phyloP scores from a whole-genome alignment of 805 yeast species.

The Wickerhamiella sorbophila region DNA sequence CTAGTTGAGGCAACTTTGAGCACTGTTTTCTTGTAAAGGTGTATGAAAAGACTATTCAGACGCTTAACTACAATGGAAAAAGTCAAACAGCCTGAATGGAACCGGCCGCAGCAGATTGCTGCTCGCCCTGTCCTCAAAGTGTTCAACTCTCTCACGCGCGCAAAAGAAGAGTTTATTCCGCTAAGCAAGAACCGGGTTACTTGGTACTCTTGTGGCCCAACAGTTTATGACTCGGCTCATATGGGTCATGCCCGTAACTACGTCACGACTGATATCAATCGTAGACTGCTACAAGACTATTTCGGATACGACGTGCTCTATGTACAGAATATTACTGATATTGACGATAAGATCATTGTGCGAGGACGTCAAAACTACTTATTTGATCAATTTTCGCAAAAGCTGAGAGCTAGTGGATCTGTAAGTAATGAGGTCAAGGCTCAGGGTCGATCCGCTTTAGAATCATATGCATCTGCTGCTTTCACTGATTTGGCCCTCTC shows the following conservation, averaged over 20 bases:
- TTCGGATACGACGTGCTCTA: conserved; percentile 80
- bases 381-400: conserved; percentile 42
- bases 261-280: conserved; percentile 83
- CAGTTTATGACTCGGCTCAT: conserved; percentile 89
- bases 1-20: too few relatives aligned
- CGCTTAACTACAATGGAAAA: conserved; percentile 14
- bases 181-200: conserved; percentile 44
- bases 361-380: conserved; percentile 85
- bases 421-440: conserved; percentile 27
- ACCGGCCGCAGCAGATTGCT: conserved; percentile 24
- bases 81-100: conserved; percentile 40
- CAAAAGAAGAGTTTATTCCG: conserved; percentile 70
- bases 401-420: conserved; percentile 22
- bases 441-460: conserved; percentile 15
- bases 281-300: conserved; percentile 78
- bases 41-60: conserved; percentile 20
- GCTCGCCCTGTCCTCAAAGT: conserved; percentile 39
- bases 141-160: conserved; percentile 71
- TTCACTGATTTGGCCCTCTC: conserved; percentile 36
- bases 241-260: conserved; percentile 99
- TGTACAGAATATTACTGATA: conserved; percentile 96
- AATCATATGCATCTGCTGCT: conserved; percentile 38
- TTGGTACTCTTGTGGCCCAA: conserved; percentile 98
- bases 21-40: too few relatives aligned
- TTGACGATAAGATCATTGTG: conserved; percentile 90